These are phyloP conservation scores for Magnaporthiopsis rhizophila DNA, from an alignment of 2,329 filamentous ascomycete species.

Conservation along the genomic window DNA sequence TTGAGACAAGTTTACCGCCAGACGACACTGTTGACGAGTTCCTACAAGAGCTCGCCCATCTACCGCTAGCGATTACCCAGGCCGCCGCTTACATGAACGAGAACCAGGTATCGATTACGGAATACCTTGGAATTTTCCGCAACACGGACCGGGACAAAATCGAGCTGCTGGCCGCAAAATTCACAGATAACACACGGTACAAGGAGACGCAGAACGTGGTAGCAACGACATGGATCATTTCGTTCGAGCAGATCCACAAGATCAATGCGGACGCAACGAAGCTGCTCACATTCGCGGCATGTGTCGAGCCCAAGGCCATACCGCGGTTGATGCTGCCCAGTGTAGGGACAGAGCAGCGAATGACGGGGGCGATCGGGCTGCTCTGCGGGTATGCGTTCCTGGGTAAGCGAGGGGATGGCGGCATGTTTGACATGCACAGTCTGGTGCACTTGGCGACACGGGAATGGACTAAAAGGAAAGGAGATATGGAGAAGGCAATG, in stretches of 20 bases:
- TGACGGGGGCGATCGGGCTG: slow-evolving; percentile 20
- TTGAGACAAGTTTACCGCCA: not conserved
- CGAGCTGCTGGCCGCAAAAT: slow-evolving; percentile 23
- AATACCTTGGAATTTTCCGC: slow-evolving; percentile 14
- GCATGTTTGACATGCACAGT: slow-evolving; percentile 28
- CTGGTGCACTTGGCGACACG: slow-evolving; percentile 25
- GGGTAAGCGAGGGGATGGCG: slow-evolving; percentile 13
- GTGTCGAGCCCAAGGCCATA: slow-evolving; percentile 31
- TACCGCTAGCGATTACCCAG: slow-evolving; percentile 14
- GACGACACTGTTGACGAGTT: slow-evolving; percentile 2
- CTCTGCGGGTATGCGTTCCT: slow-evolving; percentile 26
- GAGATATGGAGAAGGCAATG: slow-evolving; percentile 2
- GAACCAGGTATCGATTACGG: slow-evolving; percentile 5
- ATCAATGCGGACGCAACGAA: slow-evolving; percentile 23
- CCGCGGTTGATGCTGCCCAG: slow-evolving; percentile 25
- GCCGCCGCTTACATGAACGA: slow-evolving; percentile 13
- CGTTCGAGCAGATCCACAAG: slow-evolving; percentile 28
- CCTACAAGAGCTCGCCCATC: slow-evolving; percentile 9
- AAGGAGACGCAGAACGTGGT: slow-evolving; percentile 22
- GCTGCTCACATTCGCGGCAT: slow-evolving; percentile 29
- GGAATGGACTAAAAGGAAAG: slow-evolving; percentile 20
- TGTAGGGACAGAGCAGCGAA: slow-evolving; percentile 8
- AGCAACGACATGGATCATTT: slow-evolving; percentile 29
- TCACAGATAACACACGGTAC: slow-evolving; percentile 23
- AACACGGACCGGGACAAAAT: slow-evolving; percentile 18